These are phyloP conservation scores for Mrakia hoshinonis DNA, from an alignment of 768 basidiomycete species.

Conservation along the genomic window DNA sequence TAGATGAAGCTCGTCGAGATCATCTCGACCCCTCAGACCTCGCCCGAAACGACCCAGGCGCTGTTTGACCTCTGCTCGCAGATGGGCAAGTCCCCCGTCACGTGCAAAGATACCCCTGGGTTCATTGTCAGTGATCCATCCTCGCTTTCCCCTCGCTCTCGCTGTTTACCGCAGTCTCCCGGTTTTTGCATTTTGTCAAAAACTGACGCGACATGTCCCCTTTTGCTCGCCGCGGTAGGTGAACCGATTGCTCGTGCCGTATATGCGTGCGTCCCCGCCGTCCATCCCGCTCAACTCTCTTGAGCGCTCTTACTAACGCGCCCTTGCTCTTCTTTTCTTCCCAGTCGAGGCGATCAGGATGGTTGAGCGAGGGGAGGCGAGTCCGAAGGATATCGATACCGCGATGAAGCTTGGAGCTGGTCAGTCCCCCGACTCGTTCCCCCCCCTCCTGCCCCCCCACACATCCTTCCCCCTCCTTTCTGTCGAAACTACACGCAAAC, in stretches of 20 bases:
- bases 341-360: slow-evolving; percentile 44
- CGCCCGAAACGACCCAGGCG: slow-evolving; percentile 38
- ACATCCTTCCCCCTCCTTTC: too few relatives aligned
- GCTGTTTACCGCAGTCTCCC: background rate
- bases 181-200: too few relatives aligned
- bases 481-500: too few relatives aligned
- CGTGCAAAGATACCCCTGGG: slow-evolving; percentile 45
- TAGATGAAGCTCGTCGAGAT: slow-evolving; percentile 45
- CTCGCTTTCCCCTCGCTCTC: background rate
- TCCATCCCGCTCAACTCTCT: too few relatives aligned
- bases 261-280: slow-evolving; percentile 39
- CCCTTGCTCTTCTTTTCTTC: background rate
- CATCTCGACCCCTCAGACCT: slow-evolving; percentile 41
- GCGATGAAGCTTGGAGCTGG: slow-evolving; percentile 47
- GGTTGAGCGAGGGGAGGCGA: slow-evolving; percentile 45
- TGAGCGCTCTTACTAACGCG: background rate
- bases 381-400: slow-evolving; percentile 43
- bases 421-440: background rate
- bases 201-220: background rate
- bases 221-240: background rate
- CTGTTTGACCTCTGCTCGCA: slow-evolving; percentile 40
- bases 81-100: slow-evolving; percentile 44
- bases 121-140: slow-evolving; percentile 45
- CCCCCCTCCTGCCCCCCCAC: too few relatives aligned
- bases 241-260: slow-evolving; percentile 40